Base-by-base conservation (phyloP, 306 rosid species). In the Morella rubra region DNA sequence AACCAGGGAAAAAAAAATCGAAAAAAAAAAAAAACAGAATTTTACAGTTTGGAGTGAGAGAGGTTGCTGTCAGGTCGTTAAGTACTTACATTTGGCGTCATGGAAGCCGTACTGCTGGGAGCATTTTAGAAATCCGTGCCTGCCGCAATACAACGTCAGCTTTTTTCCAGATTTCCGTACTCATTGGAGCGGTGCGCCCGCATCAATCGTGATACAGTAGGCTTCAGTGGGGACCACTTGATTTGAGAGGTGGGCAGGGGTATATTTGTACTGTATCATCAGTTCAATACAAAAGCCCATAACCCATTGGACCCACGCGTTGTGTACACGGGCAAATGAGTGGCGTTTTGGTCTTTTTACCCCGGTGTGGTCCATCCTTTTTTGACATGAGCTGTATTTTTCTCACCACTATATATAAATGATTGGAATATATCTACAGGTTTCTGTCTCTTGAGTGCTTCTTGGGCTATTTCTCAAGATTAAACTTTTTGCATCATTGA, bases 91-190 rank as follows among this genome's bases (percentile, higher is more conserved):
- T 54, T 47, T 59, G 84, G 81, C 51, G 76, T 69, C 84, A 77
- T 59, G 84, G 81, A 46, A 73, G 73, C 84, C 79, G 84, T 79
- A 73, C 79, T 51, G 68, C 68, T 76, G 76, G 81, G 60, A 71
- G 76, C 75, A 60, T 76, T 64, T 84, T 76, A 66, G 73, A 19
- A 37, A 59, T 84, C 74, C 73, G 74, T 41, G 79, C 84, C 18
- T 77, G 69, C 60, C 16, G 58, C 19, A 27, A 4, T 5, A 60
- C 44, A 61, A 61, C 1, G 5, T 6, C 2, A 0, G 3, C 44
- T 5, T 61, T 61, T 32, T 13, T 16, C 5, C 6, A 14, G n/a
- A 11, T 3, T 61, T 76, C 72, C 81, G 78, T 44, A 54, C 76
- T 49, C 16, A 1, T 8, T 13, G 22, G 8, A 16, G 27, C 55